These are phyloP conservation scores for Euphorbia corollata DNA, from an alignment of 441 rosid genomes.

Conservation along the genomic window DNA sequence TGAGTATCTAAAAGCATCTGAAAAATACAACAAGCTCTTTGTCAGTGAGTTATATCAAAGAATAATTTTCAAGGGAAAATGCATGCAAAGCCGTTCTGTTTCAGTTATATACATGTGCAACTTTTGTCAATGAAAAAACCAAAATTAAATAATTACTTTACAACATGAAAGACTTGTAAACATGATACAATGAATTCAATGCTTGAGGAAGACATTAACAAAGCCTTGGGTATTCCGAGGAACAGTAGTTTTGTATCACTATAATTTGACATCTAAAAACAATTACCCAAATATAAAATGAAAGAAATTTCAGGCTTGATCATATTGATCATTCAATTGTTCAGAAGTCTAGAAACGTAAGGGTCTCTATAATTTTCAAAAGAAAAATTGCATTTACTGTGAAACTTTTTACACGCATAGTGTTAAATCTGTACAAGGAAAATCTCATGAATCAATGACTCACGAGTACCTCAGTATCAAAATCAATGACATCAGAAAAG, in stretches of 20 bases:
- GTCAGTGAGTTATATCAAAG: slow-evolving; percentile 8
- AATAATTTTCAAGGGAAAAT: neutral
- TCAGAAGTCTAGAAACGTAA: neutral
- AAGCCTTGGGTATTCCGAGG: neutral
- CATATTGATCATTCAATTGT: neutral
- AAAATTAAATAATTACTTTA: neutral
- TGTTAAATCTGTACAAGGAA: neutral
- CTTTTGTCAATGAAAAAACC: neutral
- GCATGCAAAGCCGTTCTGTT: neutral
- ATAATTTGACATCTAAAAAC: neutral
- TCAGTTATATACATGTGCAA: neutral
- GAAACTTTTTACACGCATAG: neutral
- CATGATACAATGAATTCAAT: neutral
- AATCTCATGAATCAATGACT: neutral
- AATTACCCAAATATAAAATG: neutral
- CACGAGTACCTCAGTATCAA: neutral
- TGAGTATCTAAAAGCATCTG: slow-evolving; percentile 99
- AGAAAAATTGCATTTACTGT: neutral
- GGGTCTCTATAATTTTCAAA: neutral
- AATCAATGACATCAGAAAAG: neutral
- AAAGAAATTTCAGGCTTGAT: neutral
- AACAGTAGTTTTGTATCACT: neutral
- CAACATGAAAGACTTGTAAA: neutral
- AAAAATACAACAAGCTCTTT: slow-evolving; percentile 22
- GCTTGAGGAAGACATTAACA: neutral